Evolutionary conservation across 2,329 filamentous ascomycete species (phyloP).

Genomic region (Colletotrichum camelliae): DNA sequence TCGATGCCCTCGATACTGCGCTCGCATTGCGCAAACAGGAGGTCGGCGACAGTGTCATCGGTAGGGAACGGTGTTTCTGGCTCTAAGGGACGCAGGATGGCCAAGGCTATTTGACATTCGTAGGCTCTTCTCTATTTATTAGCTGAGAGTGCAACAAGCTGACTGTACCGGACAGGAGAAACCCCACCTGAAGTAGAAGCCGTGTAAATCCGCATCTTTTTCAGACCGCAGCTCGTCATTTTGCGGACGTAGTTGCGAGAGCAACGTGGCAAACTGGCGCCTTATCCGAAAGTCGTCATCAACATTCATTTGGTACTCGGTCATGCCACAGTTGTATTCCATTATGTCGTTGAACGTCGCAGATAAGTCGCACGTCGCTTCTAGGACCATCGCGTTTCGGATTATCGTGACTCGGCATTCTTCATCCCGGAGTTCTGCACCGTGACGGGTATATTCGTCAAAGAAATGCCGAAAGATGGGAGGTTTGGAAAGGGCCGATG

Average conservation of each 20-base stretch:
- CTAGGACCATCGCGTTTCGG: not conserved
- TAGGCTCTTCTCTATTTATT: no score
- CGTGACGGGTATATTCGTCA: not conserved
- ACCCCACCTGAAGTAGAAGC: not conserved
- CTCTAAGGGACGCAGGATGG: not conserved
- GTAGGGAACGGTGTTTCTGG: not conserved
- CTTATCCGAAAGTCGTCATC: not conserved
- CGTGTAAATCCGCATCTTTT: not conserved
- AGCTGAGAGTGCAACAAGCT: no score
- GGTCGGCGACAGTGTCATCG: not conserved
- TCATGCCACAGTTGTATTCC: not conserved
- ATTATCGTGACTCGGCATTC: not conserved
- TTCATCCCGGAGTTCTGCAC: no score
- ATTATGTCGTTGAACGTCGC: not conserved
- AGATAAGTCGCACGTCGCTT: not conserved
- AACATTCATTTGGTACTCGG: not conserved
- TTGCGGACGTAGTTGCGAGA: no score
- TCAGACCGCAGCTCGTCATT: not conserved
- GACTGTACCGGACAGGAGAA: not conserved
- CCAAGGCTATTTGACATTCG: not conserved
- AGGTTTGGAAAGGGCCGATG: not conserved
- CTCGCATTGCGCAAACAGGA: constrained; percentile 18
- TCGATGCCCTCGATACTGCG: not conserved
- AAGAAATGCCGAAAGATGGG: not conserved
- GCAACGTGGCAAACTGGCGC: no score